Evolutionary conservation across 306 rosid genomes (phyloP).

Genomic region (Sindora glabra): DNA sequence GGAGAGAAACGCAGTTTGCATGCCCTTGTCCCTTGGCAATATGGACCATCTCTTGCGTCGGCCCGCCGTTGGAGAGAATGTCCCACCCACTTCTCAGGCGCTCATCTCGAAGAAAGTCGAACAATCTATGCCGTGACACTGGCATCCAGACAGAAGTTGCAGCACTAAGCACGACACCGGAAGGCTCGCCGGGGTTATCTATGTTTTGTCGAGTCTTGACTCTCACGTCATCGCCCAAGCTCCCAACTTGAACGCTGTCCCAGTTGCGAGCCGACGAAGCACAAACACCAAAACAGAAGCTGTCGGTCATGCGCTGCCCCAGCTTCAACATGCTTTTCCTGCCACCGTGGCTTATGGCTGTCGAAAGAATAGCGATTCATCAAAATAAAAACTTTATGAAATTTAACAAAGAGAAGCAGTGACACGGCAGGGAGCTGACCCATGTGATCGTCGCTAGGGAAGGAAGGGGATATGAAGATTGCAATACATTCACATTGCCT

Average conservation of each 20-base stretch:
- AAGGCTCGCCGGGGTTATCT: slow-evolving; percentile 53
- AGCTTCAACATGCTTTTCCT: slow-evolving; percentile 57
- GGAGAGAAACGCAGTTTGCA: slow-evolving; percentile 65
- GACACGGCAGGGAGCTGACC: slow-evolving; percentile 15
- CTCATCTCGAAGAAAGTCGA: slow-evolving; percentile 52
- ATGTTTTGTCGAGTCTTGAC: slow-evolving; percentile 46
- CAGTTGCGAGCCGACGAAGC: slow-evolving; percentile 45
- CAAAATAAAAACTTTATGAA: slow-evolving; percentile 8
- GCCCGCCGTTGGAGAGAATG: slow-evolving; percentile 34
- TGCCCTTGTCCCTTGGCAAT: slow-evolving; percentile 46
- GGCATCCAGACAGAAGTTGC: slow-evolving; percentile 82
- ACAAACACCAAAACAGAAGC: slow-evolving; percentile 65
- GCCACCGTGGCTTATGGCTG: slow-evolving; percentile 40
- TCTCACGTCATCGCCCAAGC: slow-evolving; percentile 43
- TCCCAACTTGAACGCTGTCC: slow-evolving; percentile 41
- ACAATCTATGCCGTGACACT: slow-evolving; percentile 40
- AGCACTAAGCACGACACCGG: slow-evolving; percentile 61
- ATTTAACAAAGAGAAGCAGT: not conserved
- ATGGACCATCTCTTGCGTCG: slow-evolving; percentile 52
- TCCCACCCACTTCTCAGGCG: slow-evolving; percentile 66
- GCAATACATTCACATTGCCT: slow-evolving; percentile 68
- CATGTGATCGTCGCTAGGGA: slow-evolving; percentile 42
- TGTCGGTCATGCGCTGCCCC: slow-evolving; percentile 64
- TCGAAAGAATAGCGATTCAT: not conserved
- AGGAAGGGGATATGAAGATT: slow-evolving; percentile 37